Percentiles rank a stretch among this genome's conserved stretches.
Evolutionary conservation across 208 protist genomes (phyloP).

Genomic region (Leishmania amazonensis): DNA sequence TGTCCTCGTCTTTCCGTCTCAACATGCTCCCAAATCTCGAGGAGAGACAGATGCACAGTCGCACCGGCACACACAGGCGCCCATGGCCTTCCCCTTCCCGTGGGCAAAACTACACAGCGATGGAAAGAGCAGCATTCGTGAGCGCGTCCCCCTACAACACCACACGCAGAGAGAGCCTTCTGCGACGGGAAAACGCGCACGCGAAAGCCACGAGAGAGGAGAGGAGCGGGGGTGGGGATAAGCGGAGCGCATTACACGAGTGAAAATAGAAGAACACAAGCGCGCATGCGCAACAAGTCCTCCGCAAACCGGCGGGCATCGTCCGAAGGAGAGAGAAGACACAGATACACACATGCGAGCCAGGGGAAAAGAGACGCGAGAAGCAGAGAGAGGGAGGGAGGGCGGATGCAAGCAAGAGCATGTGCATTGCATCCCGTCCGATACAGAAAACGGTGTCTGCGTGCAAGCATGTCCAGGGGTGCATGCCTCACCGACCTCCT

Average conservation of each 20-base stretch:
- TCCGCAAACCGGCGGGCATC: background rate
- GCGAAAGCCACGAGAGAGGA: background rate
- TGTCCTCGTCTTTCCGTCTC: background rate
- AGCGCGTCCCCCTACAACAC: background rate
- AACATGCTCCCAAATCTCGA: background rate
- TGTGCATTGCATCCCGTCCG: too few species aligned
- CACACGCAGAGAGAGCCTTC: background rate
- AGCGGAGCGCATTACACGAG: background rate
- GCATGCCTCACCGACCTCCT: background rate
- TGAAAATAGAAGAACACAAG: background rate
- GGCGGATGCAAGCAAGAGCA: background rate
- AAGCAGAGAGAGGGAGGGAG: background rate
- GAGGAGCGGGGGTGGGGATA: too few species aligned
- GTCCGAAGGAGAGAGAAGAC: background rate
- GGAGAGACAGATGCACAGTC: background rate
- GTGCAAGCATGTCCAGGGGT: background rate
- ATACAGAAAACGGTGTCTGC: background rate
- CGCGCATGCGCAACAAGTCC: background rate
- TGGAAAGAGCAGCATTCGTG: background rate
- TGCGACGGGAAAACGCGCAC: background rate
- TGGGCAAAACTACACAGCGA: background rate
- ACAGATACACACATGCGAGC: background rate
- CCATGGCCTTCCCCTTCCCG: background rate
- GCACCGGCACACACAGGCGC: background rate
- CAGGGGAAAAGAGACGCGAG: background rate